Evolutionary conservation across 2,329 filamentous ascomycete genomes (phyloP).

Genomic region (Eurotiales sp.): DNA sequence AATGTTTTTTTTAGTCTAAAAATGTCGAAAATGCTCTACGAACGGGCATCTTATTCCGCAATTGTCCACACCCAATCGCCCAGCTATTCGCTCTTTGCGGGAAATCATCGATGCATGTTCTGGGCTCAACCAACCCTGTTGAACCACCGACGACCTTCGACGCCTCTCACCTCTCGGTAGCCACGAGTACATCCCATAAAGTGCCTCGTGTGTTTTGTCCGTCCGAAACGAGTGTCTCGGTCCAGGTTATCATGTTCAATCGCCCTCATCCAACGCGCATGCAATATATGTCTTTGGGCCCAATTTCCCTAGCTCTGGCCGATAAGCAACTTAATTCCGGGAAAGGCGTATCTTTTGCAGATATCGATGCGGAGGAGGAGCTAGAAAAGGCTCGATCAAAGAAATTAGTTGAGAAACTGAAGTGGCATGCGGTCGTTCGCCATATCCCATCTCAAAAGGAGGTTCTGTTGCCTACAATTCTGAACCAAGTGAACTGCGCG

Average conservation of each 20-base stretch:
- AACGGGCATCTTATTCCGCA: conserved; percentile 76
- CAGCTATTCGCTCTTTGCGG: conserved; percentile 84
- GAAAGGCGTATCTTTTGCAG: conserved; percentile 35
- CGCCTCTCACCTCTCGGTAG: conserved; percentile 65
- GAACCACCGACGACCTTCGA: conserved; percentile 53
- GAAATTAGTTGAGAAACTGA: conserved; percentile 78
- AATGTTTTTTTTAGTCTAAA: conserved; percentile 57
- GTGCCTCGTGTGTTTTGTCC: conserved; percentile 72
- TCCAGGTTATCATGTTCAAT: conserved; percentile 87
- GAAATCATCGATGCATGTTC: conserved; percentile 74
- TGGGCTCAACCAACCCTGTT: conserved; percentile 72
- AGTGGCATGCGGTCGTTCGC: conserved; percentile 77
- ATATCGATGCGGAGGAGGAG: conserved; percentile 70
- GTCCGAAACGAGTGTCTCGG: conserved; percentile 60
- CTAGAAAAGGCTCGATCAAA: conserved; percentile 60
- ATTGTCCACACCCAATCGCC: conserved; percentile 72
- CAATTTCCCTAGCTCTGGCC: conserved; percentile 80
- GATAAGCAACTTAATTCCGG: conserved; percentile 57
- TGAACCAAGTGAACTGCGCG: conserved; percentile 94
- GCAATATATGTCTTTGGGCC: conserved; percentile 92
- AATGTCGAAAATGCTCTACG: conserved; percentile 86
- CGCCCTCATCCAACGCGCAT: conserved; percentile 79
- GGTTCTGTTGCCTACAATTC: conserved; percentile 70
- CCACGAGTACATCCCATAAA: conserved; percentile 46
- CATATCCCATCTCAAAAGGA: conserved; percentile 78